phyloP scores from a whole-genome alignment of 306 rosid genomes.

The Argentina anserina region DNA sequence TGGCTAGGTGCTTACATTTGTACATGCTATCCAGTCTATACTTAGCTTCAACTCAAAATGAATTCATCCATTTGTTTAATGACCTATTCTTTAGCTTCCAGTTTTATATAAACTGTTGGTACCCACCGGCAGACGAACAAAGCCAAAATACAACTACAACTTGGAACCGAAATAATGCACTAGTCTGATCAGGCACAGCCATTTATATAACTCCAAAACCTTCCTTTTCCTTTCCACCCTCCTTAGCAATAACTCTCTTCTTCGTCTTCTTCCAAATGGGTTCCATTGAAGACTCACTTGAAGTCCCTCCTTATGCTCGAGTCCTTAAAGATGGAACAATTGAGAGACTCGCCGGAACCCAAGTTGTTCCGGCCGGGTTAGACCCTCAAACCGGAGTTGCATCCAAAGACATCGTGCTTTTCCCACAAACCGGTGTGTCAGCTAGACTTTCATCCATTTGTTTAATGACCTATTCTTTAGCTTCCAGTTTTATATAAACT shows the following conservation, averaged over 20 bases:
- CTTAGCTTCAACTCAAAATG: neutral
- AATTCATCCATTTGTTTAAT: neutral
- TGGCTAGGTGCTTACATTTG: neutral
- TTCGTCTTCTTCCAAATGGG: constrained; percentile 21
- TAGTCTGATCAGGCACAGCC: neutral
- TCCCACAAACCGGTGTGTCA: constrained; percentile 49
- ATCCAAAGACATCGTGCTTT: constrained; percentile 62
- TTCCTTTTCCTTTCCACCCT: no score
- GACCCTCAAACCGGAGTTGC: constrained; percentile 55
- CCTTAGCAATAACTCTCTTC: neutral
- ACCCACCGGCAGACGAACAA: neutral
- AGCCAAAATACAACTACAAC: neutral
- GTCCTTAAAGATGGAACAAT: constrained; percentile 55
- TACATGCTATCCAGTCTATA: no score
- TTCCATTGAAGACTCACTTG: constrained; percentile 34
- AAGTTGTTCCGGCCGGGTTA: constrained; percentile 44
- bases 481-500: neutral
- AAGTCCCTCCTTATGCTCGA: constrained; percentile 67
- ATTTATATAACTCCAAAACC: neutral
- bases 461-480: neutral
- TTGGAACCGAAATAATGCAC: neutral
- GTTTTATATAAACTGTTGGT: neutral
- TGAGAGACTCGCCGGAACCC: constrained; percentile 56
- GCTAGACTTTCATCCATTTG: constrained; percentile 43
- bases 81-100: neutral